Base-by-base conservation (phyloP, 495 filamentous ascomycete species). In the Cenococcum geophilum region DNA sequence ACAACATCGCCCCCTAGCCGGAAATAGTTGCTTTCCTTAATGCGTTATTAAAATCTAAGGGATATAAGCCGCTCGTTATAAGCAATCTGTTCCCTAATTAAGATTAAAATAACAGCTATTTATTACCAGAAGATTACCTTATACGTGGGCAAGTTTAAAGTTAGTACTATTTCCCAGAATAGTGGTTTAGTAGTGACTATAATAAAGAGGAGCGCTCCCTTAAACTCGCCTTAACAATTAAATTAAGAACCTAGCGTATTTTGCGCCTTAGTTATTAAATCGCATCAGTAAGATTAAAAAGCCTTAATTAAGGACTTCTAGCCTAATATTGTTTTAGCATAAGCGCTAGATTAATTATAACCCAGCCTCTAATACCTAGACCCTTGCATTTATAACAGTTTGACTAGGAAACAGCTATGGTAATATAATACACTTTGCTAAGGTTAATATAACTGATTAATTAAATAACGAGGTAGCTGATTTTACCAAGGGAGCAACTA, bases 121-220 rank as follows among this genome's bases (percentile, higher is more conserved):
- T n/a, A n/a, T n/a, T n/a, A n/a, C n/a, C n/a, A n/a, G n/a, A n/a
- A n/a, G n/a, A n/a, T n/a, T n/a, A n/a, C n/a, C n/a, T n/a, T n/a
- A n/a, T n/a, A n/a, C n/a, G n/a, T n/a, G n/a, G n/a, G n/a, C n/a
- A n/a, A n/a, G n/a, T n/a, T n/a, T n/a, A n/a, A n/a, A n/a, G n/a
- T 4, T 78, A 83, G 43, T 69, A 73, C 10, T 89, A 91, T 59
- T 93, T 85, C 57, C 89, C 89, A 0, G 63, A 75, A 0, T 70
- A 76, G 1, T 96, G 86, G 79, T 96, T 96, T 67, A 70, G 78
- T 2, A 79, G 81, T 54, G 80, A 84, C 11, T 80, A 80, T 62
- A 89, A 91, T 55, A 87, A 93, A 37, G 88, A 93, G 20, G 87
- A 89, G 59, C 82, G 89, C 21, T 80, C 82, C 40, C 77, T 88